Evolutionary conservation across 208 protist species (phyloP).

Genomic region (Wallacemonas rigidus): DNA sequence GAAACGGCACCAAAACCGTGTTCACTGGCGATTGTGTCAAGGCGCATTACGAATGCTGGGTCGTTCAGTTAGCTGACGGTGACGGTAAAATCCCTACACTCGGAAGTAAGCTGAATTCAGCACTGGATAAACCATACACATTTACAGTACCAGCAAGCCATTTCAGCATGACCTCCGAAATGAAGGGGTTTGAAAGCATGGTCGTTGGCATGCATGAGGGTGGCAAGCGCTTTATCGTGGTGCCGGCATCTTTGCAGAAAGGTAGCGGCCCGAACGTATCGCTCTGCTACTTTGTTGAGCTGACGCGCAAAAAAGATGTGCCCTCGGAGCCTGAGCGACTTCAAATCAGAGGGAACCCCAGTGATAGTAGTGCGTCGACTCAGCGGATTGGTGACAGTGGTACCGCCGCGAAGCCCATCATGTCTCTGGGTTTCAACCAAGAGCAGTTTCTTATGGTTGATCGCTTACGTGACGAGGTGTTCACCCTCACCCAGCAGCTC

Average conservation of each 20-base stretch:
- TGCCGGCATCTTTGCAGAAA: constrained; percentile 49
- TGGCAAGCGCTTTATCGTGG: constrained; percentile 55
- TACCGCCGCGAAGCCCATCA: not conserved
- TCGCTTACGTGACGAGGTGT: constrained; percentile 64
- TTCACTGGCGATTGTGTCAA: constrained; percentile 63
- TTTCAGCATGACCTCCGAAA: constrained; percentile 46
- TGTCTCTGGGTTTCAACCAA: constrained; percentile 47
- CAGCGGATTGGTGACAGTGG: not conserved
- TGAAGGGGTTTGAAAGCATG: constrained; percentile 86
- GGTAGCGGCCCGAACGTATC: constrained; percentile 56
- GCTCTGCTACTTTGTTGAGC: constrained; percentile 65
- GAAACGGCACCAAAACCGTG: constrained; percentile 49
- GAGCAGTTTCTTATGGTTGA: constrained; percentile 72
- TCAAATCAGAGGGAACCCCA: constrained; percentile 2
- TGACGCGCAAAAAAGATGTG: constrained; percentile 50
- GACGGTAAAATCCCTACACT: constrained; percentile 43
- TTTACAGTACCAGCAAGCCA: constrained; percentile 63
- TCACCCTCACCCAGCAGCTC: constrained; percentile 65
- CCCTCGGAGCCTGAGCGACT: not conserved
- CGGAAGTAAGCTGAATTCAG: constrained; percentile 68
- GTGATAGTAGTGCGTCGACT: not conserved
- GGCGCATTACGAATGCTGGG: constrained; percentile 58
- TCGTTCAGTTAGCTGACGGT: constrained; percentile 44
- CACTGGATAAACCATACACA: constrained; percentile 41
- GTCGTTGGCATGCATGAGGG: constrained; percentile 69